Evolutionary conservation across 805 yeast species (phyloP), one percentile per base, ranked within the genome.

Genomic region (Starmerella khaoyaiensis): DNA sequence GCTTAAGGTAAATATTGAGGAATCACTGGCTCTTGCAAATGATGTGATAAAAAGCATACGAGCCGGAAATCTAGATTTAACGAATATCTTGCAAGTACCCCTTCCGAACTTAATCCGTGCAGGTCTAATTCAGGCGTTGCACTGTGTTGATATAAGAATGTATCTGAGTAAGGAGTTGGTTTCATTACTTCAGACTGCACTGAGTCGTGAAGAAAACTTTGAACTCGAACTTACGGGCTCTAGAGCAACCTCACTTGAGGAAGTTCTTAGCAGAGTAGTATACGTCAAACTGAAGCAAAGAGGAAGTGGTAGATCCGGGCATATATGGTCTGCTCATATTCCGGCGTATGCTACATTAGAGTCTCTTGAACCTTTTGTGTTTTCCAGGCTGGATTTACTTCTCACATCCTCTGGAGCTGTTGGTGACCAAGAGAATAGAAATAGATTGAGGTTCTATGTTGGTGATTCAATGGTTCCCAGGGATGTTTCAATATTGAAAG

Each of bases 21-120:
- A n/a, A n/a, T n/a, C n/a, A n/a, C n/a, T n/a, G 17, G 10, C 21
- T 14, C 15, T 23, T 28, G 4, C 16, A 15, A 7, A 10, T 20
- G 16, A n/a, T 11, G 26, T 20, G 37, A 11, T 21, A 31, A 10
- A 24, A 33, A 32, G 17, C 15, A 27, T 21, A 18, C 24, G 36
- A 6, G 21, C 18, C 22, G 33, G 6, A 30, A 30, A 16, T 30
- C 33, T 30, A 25, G 33, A 5, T 17, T 30, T 4, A 18, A 25
- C 16, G 33, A 25, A 6, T 24, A 30, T 19, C n/a, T 30, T 5
- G 33, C 21, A 11, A 2, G 30, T 30, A 3, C 41, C 46, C 4
- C 14, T 42, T n/a, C 35, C 44, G 3, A 39, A 42, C 5, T 33
- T 42, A 5, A 17, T 40, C 4, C 32, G 40, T 1, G 39, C 41